Base-by-base conservation (phyloP, 2,329 filamentous ascomycete species). In the Neonectria faginata region DNA sequence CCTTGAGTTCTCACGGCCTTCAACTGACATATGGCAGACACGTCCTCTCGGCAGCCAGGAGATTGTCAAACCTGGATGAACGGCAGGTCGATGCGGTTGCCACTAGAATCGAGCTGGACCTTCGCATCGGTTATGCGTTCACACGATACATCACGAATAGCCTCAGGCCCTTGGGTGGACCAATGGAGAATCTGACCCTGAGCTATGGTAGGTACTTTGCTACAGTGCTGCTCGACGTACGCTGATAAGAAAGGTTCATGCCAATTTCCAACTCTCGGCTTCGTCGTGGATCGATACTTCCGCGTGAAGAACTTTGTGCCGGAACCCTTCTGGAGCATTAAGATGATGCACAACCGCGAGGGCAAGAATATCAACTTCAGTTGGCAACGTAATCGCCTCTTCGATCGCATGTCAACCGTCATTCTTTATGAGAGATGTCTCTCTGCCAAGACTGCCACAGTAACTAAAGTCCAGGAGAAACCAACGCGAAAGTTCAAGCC, bases 241-340 rank as follows among this genome's bases (percentile, higher is more conserved):
- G 6, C 67, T 75, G 6, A 70, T 55, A 16, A 5, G 12, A 20
- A 44, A 92, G 92, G 88, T 14, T 97, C 94, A 4, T 99, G 96
- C 70, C 96, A 99, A 77, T 99, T 99, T 74, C 96, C 96, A 1
- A 98, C 96, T 0, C 84, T 99, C 5, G 96, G 96, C 0, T 99
- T 99, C 70, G 95, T 99, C 1, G 96, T 99, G 7, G 96, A 99
- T 78, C 89, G 95, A 52, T 99, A 98, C 78, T 93, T 97, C 73
- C 90, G 92, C 55, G 96, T 99, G 56, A 90, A 93, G 67, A 97
- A 97, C 72, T 99, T 99, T 78, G 89, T 96, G 1, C 92, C 95
- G 0, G 96, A 99, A 76, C 83, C 88, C 0, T 99, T 98, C 78
- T 99, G 96, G 96, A 87, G 87, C 64, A 97, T 99, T 82, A 95